Evolutionary conservation across 2,329 filamentous ascomycete genomes (phyloP).

Genomic region (Cordyceps farinosa): DNA sequence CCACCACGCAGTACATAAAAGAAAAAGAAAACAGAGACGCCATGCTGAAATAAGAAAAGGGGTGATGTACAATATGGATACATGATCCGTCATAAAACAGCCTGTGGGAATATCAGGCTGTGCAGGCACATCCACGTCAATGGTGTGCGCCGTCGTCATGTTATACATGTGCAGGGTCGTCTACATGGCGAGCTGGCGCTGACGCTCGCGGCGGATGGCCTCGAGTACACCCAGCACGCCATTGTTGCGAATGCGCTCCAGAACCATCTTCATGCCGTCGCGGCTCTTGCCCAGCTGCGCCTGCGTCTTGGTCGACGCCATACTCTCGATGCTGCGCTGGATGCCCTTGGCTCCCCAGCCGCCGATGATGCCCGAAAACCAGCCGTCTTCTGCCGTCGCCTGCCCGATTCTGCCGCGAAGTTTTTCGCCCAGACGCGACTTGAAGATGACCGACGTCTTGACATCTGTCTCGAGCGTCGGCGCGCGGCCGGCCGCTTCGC

Average conservation of each 20-base stretch:
- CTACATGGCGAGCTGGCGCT: constrained; percentile 27
- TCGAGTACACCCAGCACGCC: constrained; percentile 58
- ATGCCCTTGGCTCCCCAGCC: constrained; percentile 67
- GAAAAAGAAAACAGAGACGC: constrained; percentile 33
- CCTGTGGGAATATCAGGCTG: neutral
- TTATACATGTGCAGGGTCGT: constrained; percentile 9
- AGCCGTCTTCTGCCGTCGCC: constrained; percentile 41
- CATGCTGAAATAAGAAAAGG: constrained; percentile 32
- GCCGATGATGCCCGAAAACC: constrained; percentile 51
- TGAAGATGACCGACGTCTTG: constrained; percentile 69
- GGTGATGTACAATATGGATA: constrained; percentile 33
- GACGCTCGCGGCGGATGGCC: constrained; percentile 46
- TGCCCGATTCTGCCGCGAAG: constrained; percentile 53
- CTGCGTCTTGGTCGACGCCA: constrained; percentile 72
- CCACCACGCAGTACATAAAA: constrained; percentile 20
- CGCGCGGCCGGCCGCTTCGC: constrained; percentile 24
- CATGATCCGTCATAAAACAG: constrained; percentile 20
- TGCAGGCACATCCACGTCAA: constrained; percentile 6
- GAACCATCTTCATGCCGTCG: constrained; percentile 77
- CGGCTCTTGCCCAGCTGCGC: constrained; percentile 76
- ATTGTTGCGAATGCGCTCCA: constrained; percentile 63
- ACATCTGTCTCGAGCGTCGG: constrained; percentile 56
- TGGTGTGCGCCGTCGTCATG: constrained; percentile 5
- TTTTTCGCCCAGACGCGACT: constrained; percentile 67
- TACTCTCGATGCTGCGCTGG: constrained; percentile 73